Evolutionary conservation across 768 basidiomycete genomes (phyloP).

Genomic region (Tricholoma hemisulphureum): DNA sequence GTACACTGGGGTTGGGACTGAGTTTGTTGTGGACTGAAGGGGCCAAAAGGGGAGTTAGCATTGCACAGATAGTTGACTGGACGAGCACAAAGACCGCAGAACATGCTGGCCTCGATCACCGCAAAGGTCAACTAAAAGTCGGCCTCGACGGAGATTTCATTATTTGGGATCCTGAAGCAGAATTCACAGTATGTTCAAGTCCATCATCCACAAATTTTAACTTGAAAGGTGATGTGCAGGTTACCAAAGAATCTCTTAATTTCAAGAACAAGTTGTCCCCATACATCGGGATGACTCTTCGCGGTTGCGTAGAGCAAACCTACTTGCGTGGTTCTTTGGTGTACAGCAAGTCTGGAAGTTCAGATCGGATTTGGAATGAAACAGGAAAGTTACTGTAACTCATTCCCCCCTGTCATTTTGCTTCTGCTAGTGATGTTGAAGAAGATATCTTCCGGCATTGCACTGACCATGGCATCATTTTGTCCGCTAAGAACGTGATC

Average conservation of each 20-base stretch:
- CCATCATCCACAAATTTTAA: not conserved
- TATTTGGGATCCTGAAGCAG: constrained; percentile 70
- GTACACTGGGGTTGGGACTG: constrained; percentile 85
- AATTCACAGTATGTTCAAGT: constrained; percentile 38
- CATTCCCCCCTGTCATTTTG: no score
- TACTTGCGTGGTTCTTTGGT: constrained; percentile 74
- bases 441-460: no score
- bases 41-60: constrained; percentile 50
- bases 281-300: constrained; percentile 73
- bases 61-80: constrained; percentile 74
- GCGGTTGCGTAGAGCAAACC: constrained; percentile 73
- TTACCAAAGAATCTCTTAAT: constrained; percentile 65
- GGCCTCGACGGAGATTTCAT: constrained; percentile 88
- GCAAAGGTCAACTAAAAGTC: constrained; percentile 70
- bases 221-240: constrained; percentile 40
- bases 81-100: constrained; percentile 68
- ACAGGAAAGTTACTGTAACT: constrained; percentile 38
- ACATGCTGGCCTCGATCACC: constrained; percentile 68
- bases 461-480: no score
- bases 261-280: constrained; percentile 97
- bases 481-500: no score
- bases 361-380: constrained; percentile 26
- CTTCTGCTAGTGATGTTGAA: no score
- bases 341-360: constrained; percentile 48
- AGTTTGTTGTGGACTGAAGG: constrained; percentile 90